A percentile compares a stretch with the other conserved stretches of the same genome.
Conservation (phyloP, 2,329 filamentous ascomycete genomes). For the Tolypocladium ovalisporum region DNA sequence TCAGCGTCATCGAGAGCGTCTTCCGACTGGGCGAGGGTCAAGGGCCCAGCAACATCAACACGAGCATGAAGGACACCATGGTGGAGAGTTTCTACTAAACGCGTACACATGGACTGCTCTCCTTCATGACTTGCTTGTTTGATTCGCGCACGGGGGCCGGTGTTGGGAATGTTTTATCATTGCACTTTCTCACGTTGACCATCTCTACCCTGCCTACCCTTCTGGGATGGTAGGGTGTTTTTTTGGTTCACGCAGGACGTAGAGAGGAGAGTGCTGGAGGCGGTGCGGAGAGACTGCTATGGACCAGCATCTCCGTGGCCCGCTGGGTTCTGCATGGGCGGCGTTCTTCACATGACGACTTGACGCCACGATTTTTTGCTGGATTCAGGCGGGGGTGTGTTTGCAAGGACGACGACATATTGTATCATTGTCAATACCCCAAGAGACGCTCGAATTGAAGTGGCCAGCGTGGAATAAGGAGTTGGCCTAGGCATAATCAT, state of each 20-base stretch:
- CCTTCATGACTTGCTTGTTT: constrained; percentile 4
- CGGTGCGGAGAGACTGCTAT: background rate
- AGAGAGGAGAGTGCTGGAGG: background rate
- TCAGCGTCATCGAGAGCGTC: constrained; percentile 92
- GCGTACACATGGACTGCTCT: constrained; percentile 4
- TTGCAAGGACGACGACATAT: background rate
- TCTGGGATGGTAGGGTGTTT: constrained; percentile 1
- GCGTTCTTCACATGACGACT: background rate
- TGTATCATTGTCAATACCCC: background rate
- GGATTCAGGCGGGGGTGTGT: background rate
- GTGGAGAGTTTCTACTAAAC: constrained; percentile 95
- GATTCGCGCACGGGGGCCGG: constrained; percentile 3
- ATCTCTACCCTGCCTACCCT: background rate
- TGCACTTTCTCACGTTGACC: background rate
- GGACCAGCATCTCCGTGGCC: background rate
- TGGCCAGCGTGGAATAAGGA: background rate
- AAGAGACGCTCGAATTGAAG: background rate
- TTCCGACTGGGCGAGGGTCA: constrained; percentile 87
- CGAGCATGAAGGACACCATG: constrained; percentile 90
- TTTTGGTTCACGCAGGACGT: background rate
- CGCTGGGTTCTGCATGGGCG: background rate
- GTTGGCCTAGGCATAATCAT: background rate
- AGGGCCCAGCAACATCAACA: constrained; percentile 68
- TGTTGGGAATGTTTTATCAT: constrained; percentile 4
- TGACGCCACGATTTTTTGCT: background rate